Conservation (phyloP, 2,329 filamentous ascomycete genomes). For the Alternaria triticina region DNA sequence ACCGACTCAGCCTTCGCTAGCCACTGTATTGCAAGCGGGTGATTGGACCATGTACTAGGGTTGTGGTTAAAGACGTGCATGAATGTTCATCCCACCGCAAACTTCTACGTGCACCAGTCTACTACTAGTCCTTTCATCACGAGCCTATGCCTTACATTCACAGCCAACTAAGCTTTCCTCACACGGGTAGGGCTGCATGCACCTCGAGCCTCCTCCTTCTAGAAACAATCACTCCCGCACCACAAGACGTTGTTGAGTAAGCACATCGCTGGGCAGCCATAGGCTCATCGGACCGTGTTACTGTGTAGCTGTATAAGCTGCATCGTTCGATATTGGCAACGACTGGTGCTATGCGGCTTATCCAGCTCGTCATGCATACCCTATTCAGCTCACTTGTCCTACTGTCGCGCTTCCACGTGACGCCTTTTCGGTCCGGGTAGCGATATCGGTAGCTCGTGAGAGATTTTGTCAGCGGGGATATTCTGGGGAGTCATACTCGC, state of each 20-base stretch:
- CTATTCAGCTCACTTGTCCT: not conserved
- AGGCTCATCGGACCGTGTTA: not conserved
- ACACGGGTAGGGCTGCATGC: not conserved
- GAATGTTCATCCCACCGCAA: not conserved
- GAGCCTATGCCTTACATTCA: not conserved
- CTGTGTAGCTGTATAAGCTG: not conserved
- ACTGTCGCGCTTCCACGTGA: slow-evolving; percentile 1
- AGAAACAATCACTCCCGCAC: not conserved
- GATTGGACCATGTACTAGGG: not conserved
- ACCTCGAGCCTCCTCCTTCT: not conserved
- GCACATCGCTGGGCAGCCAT: not conserved
- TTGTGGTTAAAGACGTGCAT: not conserved
- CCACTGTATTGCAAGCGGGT: not conserved
- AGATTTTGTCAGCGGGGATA: not conserved
- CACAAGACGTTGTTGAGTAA: not conserved
- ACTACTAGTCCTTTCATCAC: not conserved
- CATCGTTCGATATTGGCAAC: not conserved
- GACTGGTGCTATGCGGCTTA: not conserved
- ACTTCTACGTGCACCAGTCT: too few relatives aligned
- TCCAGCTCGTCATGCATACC: not conserved
- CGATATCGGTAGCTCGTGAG: not conserved
- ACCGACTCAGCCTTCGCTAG: not conserved
- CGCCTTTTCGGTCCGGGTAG: not conserved
- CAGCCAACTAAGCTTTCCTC: not conserved
- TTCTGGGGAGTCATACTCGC: not conserved